These are phyloP conservation scores for Ganoderma leucocontextum DNA, from an alignment of 1,284 basidiomycete species.

Conservation along the genomic window DNA sequence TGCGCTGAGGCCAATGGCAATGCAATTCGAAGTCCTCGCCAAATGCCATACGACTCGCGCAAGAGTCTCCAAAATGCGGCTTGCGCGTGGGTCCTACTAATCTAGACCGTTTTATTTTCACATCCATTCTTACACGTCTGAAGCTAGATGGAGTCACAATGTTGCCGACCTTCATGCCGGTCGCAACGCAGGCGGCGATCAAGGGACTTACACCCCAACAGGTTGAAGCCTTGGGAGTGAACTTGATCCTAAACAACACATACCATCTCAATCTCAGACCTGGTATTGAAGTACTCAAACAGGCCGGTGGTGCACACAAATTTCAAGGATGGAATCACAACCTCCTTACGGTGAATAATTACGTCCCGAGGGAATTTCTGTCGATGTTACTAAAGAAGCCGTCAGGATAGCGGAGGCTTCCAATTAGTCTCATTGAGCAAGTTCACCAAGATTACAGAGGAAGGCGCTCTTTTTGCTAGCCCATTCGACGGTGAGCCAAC, in stretches of 20 bases:
- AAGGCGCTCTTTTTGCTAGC: conserved; percentile 84
- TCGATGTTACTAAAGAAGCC: conserved; percentile 4
- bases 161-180: conserved; percentile 91
- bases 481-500: conserved; percentile 86
- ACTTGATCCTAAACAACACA: conserved; percentile 85
- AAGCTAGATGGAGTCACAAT: conserved; percentile 77
- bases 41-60: conserved; percentile 81
- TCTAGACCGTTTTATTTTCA: neutral
- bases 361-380: neutral
- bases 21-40: conserved; percentile 84
- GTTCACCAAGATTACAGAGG: conserved; percentile 85
- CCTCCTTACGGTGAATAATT: conserved; percentile 68
- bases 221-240: conserved; percentile 80
- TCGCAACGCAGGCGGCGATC: conserved; percentile 88
- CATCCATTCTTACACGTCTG: neutral
- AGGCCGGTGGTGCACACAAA: conserved; percentile 81
- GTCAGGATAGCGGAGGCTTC: conserved; percentile 85
- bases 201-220: conserved; percentile 88
- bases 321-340: conserved; percentile 89
- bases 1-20: conserved; percentile 40
- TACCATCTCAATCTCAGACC: conserved; percentile 87
- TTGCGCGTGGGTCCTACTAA: conserved; percentile 60
- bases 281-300: conserved; percentile 73
- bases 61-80: conserved; percentile 78
- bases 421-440: conserved; percentile 86